Evolutionary conservation across 768 basidiomycete species (phyloP), one percentile per base, ranked within the genome.

Genomic region (Sporobolomyces pararoseus): DNA sequence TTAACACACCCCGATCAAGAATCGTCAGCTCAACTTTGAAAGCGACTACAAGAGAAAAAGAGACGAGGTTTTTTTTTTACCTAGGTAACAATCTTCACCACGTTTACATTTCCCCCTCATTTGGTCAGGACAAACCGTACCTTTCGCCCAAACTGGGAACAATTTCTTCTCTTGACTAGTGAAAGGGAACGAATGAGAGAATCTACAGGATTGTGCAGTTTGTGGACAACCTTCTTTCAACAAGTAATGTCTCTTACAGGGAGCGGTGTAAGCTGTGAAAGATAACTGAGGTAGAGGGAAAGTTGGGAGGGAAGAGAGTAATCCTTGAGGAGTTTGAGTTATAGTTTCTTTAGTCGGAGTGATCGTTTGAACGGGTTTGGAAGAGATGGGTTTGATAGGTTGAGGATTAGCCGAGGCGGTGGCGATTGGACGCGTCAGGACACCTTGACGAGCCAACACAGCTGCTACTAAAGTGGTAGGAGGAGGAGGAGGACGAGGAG

Each of bases 151-250:
- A n/a, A 59, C 7, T 2, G 58, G 58, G 58, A 59, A 59, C 13
- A 46, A 21, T 27, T 29, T 4, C 14, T 27, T 9, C 58, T 59
- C 58, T 3, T 46, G 16, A 2, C 6, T 23, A n/a, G 58, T 27
- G 58, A 59, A 59, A 16, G 58, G 58, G 27, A 27, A 59, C 23
- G 39, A 10, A 29, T 59, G 58, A 29, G 42, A 46, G 44, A 59
- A 59, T 16, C 29, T 35, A 31, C 58, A 59, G 9, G 42, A 10
- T 29, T 44, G 44, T 9, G 58, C 39, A 21, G 58, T 7, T 32
- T 59, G n/a, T 2, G 58, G 58, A 32, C 58, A 59, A 3, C 42
- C 39, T 13, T n/a, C 2, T 3, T n/a, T 3, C 23, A 7, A 17
- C 23, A 44, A 13, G 29, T 59, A 59, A 42, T 7, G 23, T 4